Base-by-base conservation (phyloP, 345 rosid genomes). In the Eucalyptus urophylla region DNA sequence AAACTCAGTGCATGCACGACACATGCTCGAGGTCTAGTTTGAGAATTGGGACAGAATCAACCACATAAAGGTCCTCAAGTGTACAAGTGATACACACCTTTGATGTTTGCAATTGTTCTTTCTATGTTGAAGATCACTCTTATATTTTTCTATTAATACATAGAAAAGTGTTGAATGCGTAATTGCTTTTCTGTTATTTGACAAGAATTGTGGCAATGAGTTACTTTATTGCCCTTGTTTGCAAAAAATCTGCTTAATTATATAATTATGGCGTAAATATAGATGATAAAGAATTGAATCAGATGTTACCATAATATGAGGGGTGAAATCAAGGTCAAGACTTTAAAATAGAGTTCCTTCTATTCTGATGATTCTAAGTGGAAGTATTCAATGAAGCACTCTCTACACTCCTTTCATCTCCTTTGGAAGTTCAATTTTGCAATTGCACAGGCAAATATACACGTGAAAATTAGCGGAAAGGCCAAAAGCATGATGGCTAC, bases 401-500 rank as follows among this genome's bases (percentile, higher is more conserved):
- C 76, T n/a, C 76, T n/a, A 14, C 37, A 14, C 19, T 67, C 80
- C 22, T 45, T 45, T 89, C 87, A 93, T 54, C 92, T 91, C 80
- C 33, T 92, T 37, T 92, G 93, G 67, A 88, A 94, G 90, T 94
- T 93, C 27, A 93, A 88, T 88, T 93, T 94, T 72, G 93, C 92
- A 24, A 89, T 90, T 24, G 90, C 87, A 14, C 27, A 87, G 49
- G 93, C 60, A 87, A 93, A 94, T 69, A 86, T 22, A 49, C 62
- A 81, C 15, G 93, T 92, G 87, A 90, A 92, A 50, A 92, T 13
- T 31, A 92, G 10, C 6, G 94, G 95, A 44, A 91, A 91, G 50
- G 85, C 89, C 29, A 90, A 19, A 21, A 92, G 91, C 14, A 90
- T 87, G 31, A 88, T 40, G 5, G 92, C 94, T 47, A 65, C 88